Percentiles rank a stretch among this genome's conserved stretches.
Evolutionary conservation across 2,329 filamentous ascomycete species (phyloP).

Genomic region (Botrytis hyacinthi): DNA sequence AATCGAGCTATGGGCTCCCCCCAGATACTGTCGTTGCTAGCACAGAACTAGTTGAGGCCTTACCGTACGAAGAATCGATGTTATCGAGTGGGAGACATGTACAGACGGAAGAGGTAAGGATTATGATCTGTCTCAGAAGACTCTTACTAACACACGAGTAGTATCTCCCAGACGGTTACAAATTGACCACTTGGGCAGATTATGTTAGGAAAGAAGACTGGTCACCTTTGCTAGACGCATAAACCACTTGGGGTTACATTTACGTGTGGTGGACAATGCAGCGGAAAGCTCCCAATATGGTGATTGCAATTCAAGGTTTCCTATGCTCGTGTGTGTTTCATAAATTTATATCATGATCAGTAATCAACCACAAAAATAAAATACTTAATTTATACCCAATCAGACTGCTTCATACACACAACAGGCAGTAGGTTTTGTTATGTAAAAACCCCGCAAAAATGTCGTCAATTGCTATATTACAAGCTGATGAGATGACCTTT

Average conservation of each 20-base stretch:
- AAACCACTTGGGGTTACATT: neutral
- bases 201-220: conserved; percentile 2
- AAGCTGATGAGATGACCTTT: too few relatives aligned
- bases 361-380: neutral
- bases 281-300: neutral
- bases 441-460: too few relatives aligned
- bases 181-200: neutral
- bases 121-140: neutral
- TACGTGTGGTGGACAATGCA: neutral
- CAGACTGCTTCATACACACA: neutral
- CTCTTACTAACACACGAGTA: neutral
- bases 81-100: conserved; percentile 3
- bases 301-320: neutral
- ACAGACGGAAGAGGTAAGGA: neutral
- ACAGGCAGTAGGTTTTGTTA: neutral
- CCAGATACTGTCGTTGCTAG: neutral
- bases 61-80: neutral
- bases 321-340: neutral
- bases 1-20: neutral
- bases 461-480: too few relatives aligned
- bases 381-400: neutral
- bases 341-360: neutral
- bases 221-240: neutral
- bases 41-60: conserved; percentile 10
- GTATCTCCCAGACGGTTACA: neutral